Base-by-base conservation (phyloP, 495 filamentous ascomycete genomes). In the Evernia prunastri region DNA sequence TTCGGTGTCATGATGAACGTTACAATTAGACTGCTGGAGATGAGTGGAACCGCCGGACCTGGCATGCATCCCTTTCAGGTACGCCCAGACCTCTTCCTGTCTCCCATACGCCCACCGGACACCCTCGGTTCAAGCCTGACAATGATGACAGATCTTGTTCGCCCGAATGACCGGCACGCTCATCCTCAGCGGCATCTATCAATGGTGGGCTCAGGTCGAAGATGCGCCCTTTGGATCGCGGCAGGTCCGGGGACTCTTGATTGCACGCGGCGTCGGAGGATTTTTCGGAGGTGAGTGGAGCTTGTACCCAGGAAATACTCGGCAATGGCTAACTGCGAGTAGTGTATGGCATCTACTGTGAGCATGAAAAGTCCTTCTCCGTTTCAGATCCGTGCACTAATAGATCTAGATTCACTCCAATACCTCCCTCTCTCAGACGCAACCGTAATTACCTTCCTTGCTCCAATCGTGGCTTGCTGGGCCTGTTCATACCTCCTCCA, bases 1-100 rank as follows among this genome's bases (percentile, higher is more conserved):
- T 97, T 96, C 68, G 92, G 89, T 0, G 86, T 87, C 0, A 74
- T 90, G 54, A 98, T 98, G 94, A 95, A 93, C 72, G 81, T 95
- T 11, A 83, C 86, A 31, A 90, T 91, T 0, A 81, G 93, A 45
- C 70, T 95, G 3, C 76, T 97, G 53, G 91, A 95, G 70, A 79
- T 87, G 6, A 83, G 88, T 63, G 90, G 84, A 39, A 77, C 77
- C 56, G 65, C 79, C 69, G 81, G 86, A 27, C 78, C 86, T 36
- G 85, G 81, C 0, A 86, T 94, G 79, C 84, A 95, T 77, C 90
- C 93, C 13, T 88, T 96, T 69, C 93, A 96, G 76, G 83, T 85
- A 74, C 39, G 70, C 36, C 35, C n/a, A 39, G 36, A 25, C 20
- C 0, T 54, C 13, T 4, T 20, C 51, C 51, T 54, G 51, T n/a